Evolutionary conservation across 108 stramenopile genomes (phyloP).

Genomic region (Cyclotella sp.): DNA sequence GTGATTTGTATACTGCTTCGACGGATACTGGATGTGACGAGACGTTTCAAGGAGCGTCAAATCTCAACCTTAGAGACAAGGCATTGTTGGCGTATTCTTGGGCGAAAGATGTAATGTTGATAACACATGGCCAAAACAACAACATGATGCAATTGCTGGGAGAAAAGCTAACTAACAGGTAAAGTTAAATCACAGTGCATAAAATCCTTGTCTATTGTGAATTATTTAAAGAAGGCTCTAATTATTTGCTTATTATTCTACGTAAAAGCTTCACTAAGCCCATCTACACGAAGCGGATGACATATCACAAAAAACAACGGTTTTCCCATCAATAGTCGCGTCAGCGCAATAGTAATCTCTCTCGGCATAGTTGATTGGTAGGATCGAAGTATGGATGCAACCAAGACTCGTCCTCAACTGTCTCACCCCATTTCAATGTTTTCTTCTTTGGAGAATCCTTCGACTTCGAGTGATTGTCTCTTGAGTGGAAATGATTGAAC

Average conservation of each 20-base stretch:
- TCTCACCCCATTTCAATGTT: constrained; percentile 20
- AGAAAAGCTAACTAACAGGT: constrained; percentile 1
- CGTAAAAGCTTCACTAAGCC: too few species aligned
- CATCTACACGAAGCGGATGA: not conserved
- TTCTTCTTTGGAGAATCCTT: not conserved
- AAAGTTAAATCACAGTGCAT: not conserved
- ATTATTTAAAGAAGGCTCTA: too few species aligned
- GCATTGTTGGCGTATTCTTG: constrained; percentile 30
- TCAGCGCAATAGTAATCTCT: constrained; percentile 35
- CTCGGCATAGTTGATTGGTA: constrained; percentile 34
- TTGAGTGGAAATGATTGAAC: constrained; percentile 48
- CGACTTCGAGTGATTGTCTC: constrained; percentile 28
- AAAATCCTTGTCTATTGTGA: too few species aligned
- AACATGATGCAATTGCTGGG: constrained; percentile 20
- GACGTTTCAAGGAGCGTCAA: not conserved
- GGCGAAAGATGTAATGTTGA: constrained; percentile 29
- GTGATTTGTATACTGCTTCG: constrained; percentile 48
- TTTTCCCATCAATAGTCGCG: not conserved
- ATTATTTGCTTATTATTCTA: too few species aligned
- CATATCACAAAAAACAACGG: not conserved
- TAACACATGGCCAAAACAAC: constrained; percentile 34
- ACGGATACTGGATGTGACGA: constrained; percentile 2
- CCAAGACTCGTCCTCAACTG: constrained; percentile 45
- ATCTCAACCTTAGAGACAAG: constrained; percentile 6
- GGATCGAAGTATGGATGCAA: constrained; percentile 51